Percentiles rank a stretch among this genome's conserved stretches.
Evolutionary conservation across 2,329 filamentous ascomycete species (phyloP).

Genomic region (Aspergillus chevalieri): DNA sequence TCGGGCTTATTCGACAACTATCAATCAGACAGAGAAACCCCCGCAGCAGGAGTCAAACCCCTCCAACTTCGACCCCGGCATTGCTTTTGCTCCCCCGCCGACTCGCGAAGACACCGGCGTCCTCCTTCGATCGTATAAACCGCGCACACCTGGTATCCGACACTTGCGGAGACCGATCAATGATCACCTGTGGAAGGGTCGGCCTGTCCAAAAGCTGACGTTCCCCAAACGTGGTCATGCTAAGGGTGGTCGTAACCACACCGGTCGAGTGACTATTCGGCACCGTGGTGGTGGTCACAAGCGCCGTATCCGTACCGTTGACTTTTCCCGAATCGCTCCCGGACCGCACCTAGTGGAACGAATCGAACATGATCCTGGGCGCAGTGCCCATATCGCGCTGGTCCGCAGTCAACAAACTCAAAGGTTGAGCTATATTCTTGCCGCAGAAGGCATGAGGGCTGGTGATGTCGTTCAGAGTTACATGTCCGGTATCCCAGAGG

Average conservation of each 20-base stretch:
- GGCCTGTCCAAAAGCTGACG: slow-evolving; percentile 75
- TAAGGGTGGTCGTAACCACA: slow-evolving; percentile 88
- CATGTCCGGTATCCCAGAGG: slow-evolving; percentile 77
- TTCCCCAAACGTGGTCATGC: slow-evolving; percentile 87
- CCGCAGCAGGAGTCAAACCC: slow-evolving; percentile 23
- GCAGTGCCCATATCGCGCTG: slow-evolving; percentile 88
- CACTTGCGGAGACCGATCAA: slow-evolving; percentile 91
- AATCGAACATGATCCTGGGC: slow-evolving; percentile 92
- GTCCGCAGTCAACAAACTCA: slow-evolving; percentile 68
- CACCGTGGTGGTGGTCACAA: slow-evolving; percentile 91
- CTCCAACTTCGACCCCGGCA: slow-evolving; percentile 32
- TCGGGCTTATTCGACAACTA: slow-evolving; percentile 50
- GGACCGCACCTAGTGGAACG: slow-evolving; percentile 85
- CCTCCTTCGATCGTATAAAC: slow-evolving; percentile 78
- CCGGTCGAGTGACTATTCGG: slow-evolving; percentile 76
- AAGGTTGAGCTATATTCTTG: slow-evolving; percentile 82
- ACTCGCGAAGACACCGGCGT: slow-evolving; percentile 36
- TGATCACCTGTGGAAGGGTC: slow-evolving; percentile 93
- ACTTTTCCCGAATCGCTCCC: slow-evolving; percentile 72
- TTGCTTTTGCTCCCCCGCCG: slow-evolving; percentile 42
- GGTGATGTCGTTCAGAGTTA: slow-evolving; percentile 93
- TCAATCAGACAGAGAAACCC: slow-evolving; percentile 31
- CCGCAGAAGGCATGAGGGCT: slow-evolving; percentile 86
- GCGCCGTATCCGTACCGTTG: slow-evolving; percentile 82
- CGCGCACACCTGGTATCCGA: slow-evolving; percentile 83